Evolutionary conservation across 2,329 filamentous ascomycete species (phyloP).

Genomic region (Tolypocladium cylindrosporum): DNA sequence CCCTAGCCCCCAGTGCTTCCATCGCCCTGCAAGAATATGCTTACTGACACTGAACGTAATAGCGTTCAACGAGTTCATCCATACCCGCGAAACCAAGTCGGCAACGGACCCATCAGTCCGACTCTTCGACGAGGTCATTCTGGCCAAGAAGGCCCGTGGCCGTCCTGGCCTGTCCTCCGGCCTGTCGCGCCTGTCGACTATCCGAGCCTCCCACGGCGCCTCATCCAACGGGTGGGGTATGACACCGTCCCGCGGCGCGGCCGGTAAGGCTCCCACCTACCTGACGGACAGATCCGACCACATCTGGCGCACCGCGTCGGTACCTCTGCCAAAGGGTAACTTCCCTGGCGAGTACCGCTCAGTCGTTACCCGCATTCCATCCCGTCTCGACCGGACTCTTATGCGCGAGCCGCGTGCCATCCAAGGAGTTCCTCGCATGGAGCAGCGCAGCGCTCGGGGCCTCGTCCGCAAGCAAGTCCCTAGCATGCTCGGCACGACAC

Average conservation of each 20-base stretch:
- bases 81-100: slow-evolving; percentile 62
- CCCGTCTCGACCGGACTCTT: slow-evolving; percentile 71
- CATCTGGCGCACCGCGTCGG: slow-evolving; percentile 62
- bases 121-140: slow-evolving; percentile 75
- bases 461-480: slow-evolving; percentile 47
- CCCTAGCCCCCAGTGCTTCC: not conserved
- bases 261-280: slow-evolving; percentile 44
- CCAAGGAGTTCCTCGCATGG: slow-evolving; percentile 67
- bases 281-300: slow-evolving; percentile 67
- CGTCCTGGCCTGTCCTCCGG: slow-evolving; percentile 56
- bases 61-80: slow-evolving; percentile 72
- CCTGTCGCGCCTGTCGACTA: slow-evolving; percentile 50
- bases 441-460: slow-evolving; percentile 38
- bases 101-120: slow-evolving; percentile 56
- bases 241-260: slow-evolving; percentile 20
- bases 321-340: slow-evolving; percentile 49
- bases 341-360: slow-evolving; percentile 54
- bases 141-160: slow-evolving; percentile 63
- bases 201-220: slow-evolving; percentile 44
- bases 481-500: slow-evolving; percentile 34
- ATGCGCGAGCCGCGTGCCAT: slow-evolving; percentile 91
- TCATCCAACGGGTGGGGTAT: slow-evolving; percentile 28
- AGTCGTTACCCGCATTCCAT: slow-evolving; percentile 58
- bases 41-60: slow-evolving; percentile 2
- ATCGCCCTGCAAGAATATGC: not conserved